Conservation (phyloP, 495 filamentous ascomycete genomes). For the Massariosphaeria phaeospora region DNA sequence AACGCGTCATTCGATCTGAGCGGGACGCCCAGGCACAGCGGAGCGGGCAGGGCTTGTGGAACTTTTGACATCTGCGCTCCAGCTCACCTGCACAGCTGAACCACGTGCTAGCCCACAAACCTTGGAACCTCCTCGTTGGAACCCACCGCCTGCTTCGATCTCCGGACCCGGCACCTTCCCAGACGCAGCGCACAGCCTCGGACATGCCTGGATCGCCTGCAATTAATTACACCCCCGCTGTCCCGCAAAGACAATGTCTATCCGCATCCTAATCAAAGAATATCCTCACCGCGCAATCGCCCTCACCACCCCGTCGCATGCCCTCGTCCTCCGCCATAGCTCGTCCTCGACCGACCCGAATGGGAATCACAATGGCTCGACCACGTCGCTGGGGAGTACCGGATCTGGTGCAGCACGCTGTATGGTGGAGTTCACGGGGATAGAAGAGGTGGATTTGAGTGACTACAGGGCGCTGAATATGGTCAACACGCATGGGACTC, state of each 20-base stretch:
- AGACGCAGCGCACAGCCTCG: background rate
- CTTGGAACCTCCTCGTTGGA: too few relatives aligned
- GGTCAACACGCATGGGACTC: constrained; percentile 77
- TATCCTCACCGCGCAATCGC: constrained; percentile 81
- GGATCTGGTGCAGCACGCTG: constrained; percentile 55
- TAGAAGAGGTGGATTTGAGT: constrained; percentile 59
- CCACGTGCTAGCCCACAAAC: too few relatives aligned
- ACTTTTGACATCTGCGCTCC: too few relatives aligned
- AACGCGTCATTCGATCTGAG: background rate
- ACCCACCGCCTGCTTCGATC: constrained; percentile 1
- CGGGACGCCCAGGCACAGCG: background rate
- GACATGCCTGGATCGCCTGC: constrained; percentile 13
- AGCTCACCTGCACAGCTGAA: too few relatives aligned
- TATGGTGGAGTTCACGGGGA: constrained; percentile 76
- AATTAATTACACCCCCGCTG: background rate
- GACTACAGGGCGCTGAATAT: constrained; percentile 68
- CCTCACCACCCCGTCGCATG: constrained; percentile 69
- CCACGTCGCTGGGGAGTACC: constrained; percentile 24
- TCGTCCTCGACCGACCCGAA: constrained; percentile 48
- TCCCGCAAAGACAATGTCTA: constrained; percentile 43
- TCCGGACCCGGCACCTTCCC: background rate
- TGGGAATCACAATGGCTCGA: constrained; percentile 18
- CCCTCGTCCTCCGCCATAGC: constrained; percentile 75
- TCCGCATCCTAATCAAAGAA: constrained; percentile 64
- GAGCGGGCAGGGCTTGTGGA: constrained; percentile 10